Conservation (phyloP, 176 grass and related monocot species). For the Thinopyrum elongatum region DNA sequence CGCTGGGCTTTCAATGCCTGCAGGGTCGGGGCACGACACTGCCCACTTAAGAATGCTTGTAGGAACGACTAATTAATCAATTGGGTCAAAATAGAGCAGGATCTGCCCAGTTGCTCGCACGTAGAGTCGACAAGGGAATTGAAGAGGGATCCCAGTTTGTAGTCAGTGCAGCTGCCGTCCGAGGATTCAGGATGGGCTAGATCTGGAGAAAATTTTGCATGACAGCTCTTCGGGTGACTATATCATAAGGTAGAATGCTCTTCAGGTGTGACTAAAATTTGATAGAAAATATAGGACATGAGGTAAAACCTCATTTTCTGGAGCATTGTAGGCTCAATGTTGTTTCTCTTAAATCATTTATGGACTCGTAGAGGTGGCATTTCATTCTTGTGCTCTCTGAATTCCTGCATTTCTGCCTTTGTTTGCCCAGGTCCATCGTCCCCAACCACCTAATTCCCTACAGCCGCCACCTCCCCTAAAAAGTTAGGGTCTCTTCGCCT, state of each 20-base stretch:
- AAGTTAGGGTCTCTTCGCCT: no score
- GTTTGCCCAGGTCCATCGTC: no score
- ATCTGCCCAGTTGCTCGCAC: not conserved
- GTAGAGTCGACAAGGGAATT: not conserved
- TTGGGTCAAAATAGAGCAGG: not conserved
- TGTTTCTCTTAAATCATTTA: no score
- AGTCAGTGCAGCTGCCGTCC: not conserved
- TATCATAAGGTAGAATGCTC: not conserved
- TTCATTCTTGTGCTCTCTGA: no score
- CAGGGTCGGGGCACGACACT: not conserved
- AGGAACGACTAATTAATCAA: not conserved
- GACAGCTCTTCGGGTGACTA: not conserved
- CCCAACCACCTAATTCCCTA: no score
- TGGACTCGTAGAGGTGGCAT: no score
- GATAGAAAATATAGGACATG: not conserved
- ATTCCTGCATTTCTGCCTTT: no score
- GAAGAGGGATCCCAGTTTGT: not conserved
- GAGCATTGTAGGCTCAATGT: no score
- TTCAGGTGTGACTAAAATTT: not conserved
- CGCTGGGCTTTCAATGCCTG: slow-evolving; percentile 30
- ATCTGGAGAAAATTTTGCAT: not conserved
- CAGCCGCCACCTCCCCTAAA: no score
- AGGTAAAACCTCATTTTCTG: not conserved
- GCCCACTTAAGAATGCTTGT: not conserved
- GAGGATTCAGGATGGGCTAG: not conserved